phyloP scores from a whole-genome alignment of 192 early-diverging fungal genomes.

The Obelidium mucronatum region DNA sequence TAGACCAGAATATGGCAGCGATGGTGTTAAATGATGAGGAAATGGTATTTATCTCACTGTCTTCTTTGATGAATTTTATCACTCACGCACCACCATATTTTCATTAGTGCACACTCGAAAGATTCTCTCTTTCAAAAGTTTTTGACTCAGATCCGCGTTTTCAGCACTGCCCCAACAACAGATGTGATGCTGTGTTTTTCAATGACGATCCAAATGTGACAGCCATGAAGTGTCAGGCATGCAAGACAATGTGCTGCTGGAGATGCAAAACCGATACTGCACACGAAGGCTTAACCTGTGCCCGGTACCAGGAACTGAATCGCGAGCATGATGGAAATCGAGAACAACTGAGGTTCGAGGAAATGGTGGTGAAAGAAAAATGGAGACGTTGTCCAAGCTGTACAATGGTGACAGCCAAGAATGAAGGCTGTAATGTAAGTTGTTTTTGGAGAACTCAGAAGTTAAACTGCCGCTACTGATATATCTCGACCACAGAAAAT shows the following conservation, averaged over 20 bases:
- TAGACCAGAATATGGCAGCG: constrained; percentile 12
- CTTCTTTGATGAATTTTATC: background rate
- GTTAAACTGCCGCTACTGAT: background rate
- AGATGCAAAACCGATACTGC: constrained; percentile 32
- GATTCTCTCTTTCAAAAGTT: constrained; percentile 15
- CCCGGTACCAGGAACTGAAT: constrained; percentile 18
- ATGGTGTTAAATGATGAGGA: constrained; percentile 5
- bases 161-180: constrained; percentile 20
- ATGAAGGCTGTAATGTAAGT: constrained; percentile 31
- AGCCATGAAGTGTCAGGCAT: background rate
- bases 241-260: constrained; percentile 19
- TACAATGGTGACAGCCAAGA: constrained; percentile 25
- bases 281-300: constrained; percentile 26
- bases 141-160: constrained; percentile 10
- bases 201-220: constrained; percentile 5
- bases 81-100: no score
- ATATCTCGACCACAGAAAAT: constrained; percentile 29
- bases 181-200: constrained; percentile 24
- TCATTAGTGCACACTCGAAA: background rate
- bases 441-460: background rate
- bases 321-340: constrained; percentile 1
- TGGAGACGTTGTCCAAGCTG: constrained; percentile 35
- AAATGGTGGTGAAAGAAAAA: constrained; percentile 16
- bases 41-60: constrained; percentile 12
- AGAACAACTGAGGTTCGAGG: constrained; percentile 27